These are phyloP conservation scores for Vitellaria paradoxa DNA, from an alignment of 179 eudicot species.

Conservation along the genomic window DNA sequence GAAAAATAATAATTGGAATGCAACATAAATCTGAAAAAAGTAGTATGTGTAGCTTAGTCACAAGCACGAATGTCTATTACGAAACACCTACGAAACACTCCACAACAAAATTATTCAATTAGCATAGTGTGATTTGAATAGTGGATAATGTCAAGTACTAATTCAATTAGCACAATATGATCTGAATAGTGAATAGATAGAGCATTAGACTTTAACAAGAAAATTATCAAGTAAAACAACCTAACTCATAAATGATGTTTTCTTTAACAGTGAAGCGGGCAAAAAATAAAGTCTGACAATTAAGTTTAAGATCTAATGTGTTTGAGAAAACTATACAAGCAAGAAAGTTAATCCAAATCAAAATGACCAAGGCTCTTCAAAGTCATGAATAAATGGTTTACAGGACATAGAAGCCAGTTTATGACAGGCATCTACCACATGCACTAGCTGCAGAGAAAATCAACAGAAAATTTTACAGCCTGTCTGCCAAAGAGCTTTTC, in stretches of 20 bases:
- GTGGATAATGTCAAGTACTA: too few relatives aligned
- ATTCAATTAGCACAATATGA: not conserved
- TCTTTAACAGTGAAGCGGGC: too few relatives aligned
- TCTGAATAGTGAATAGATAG: not conserved
- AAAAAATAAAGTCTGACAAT: not conserved
- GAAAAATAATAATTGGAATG: not conserved
- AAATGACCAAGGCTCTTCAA: not conserved
- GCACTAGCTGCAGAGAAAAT: too few relatives aligned
- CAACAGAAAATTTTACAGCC: too few relatives aligned
- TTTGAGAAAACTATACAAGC: not conserved
- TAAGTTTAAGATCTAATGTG: not conserved
- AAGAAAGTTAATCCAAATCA: not conserved
- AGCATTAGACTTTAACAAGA: slow-evolving; percentile 1
- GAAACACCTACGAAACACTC: not conserved
- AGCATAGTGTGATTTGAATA: too few relatives aligned
- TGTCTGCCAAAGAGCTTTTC: too few relatives aligned
- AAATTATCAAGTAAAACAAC: not conserved
- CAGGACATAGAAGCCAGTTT: too few relatives aligned
- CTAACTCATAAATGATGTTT: not conserved
- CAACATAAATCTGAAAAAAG: not conserved
- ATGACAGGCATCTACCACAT: too few relatives aligned
- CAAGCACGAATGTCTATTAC: not conserved
- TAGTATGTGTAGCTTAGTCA: not conserved
- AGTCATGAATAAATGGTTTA: not conserved
- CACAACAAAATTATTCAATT: too few relatives aligned